phyloP scores from a whole-genome alignment of 306 rosid genomes.

The Abrus pulchellus region DNA sequence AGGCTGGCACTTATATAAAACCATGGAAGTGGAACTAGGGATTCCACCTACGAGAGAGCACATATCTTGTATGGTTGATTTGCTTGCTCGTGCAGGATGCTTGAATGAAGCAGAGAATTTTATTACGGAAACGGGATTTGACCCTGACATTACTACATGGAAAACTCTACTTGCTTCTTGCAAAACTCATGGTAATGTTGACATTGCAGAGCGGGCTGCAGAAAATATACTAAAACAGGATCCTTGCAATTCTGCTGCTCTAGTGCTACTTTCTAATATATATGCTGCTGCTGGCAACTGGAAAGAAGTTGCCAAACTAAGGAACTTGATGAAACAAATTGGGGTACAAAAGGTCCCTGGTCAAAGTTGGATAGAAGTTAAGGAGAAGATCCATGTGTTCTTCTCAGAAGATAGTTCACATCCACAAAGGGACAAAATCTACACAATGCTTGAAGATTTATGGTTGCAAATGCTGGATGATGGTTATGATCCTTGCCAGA shows the following conservation, averaged over 20 bases:
- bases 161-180: constrained; percentile 79
- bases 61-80: constrained; percentile 83
- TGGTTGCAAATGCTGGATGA: constrained; percentile 77
- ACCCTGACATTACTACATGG: constrained; percentile 76
- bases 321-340: constrained; percentile 67
- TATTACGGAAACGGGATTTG: constrained; percentile 59
- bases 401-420: constrained; percentile 73
- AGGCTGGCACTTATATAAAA: constrained; percentile 63
- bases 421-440: constrained; percentile 65
- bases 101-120: constrained; percentile 71
- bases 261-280: constrained; percentile 71
- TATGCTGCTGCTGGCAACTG: constrained; percentile 73
- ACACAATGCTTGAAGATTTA: constrained; percentile 68
- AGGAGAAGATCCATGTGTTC: constrained; percentile 71
- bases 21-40: constrained; percentile 72
- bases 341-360: constrained; percentile 78
- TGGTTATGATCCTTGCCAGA: constrained; percentile 56
- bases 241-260: constrained; percentile 74
- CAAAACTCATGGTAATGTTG: constrained; percentile 69
- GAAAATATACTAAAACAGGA: constrained; percentile 69
- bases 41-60: constrained; percentile 74
- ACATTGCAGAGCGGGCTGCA: constrained; percentile 73
- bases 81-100: constrained; percentile 80
- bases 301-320: constrained; percentile 70
- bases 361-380: constrained; percentile 65